Evolutionary conservation across 306 rosid species (phyloP), one percentile per base, ranked within the genome.

Genomic region (Ammopiptanthus mongolicus): DNA sequence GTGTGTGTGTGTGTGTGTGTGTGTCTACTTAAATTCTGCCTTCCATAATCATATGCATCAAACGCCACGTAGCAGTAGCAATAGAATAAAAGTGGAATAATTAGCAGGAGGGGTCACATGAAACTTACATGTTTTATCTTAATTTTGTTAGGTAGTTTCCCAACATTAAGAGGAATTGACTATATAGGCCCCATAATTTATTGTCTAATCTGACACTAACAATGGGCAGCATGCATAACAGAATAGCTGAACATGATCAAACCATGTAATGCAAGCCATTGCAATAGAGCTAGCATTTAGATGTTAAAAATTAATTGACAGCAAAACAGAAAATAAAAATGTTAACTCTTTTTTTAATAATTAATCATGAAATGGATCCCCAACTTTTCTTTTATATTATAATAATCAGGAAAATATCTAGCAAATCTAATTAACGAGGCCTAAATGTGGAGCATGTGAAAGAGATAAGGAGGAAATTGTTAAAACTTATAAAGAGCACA

Each of bases 401-500:
- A n/a, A 36, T 48, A 5, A 69, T 39, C 5, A 70, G 19, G 29
- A 51, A 60, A 78, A 44, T 51, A 48, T 69, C 57, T 48, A 36
- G 50, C 8, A 36, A 78, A 50, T 78, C 29, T 48, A 69, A 3
- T 50, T 47, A n/a, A 31, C 1, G 11, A 50, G 50, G 18, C 51
- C 21, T 51, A 61, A 71, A 58, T 82, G 80, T 57, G 73, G 61
- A 61, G 87, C 87, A 83, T 78, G 82, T 81, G 90, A 81, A 3
- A 25, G 42, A 53, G 82, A 29, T 42, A 79, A 52, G 56, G 67
- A 39, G 42, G 44, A 63, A 63, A 53, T 31, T 65, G 63, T 33
- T 10, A 14, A 53, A 65, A 41, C 19, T 58, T 73, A 4, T 59
- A n/a, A 65, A 39, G 53, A 36, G 5, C 23, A 58, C 64, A 65